These are phyloP conservation scores for Diaporthe helianthi DNA, from an alignment of 2,329 filamentous ascomycete species.

Conservation along the genomic window DNA sequence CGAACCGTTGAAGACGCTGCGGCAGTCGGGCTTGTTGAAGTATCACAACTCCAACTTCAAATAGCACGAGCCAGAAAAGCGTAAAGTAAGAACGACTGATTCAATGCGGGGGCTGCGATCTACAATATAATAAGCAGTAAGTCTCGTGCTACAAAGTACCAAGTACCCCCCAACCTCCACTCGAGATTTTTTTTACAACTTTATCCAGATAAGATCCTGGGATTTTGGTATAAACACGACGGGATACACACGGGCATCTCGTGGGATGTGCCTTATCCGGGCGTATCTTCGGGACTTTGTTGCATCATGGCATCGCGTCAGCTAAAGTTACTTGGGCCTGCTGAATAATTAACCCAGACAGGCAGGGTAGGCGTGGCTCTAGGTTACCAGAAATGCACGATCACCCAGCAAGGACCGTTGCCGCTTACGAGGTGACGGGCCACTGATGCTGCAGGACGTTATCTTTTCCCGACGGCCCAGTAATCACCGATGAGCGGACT, in stretches of 20 bases:
- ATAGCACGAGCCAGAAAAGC: neutral
- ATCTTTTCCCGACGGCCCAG: constrained; percentile 13
- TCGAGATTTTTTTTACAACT: neutral
- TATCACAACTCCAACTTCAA: constrained; percentile 12
- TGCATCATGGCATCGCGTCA: constrained; percentile 21
- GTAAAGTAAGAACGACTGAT: neutral
- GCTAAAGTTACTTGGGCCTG: neutral
- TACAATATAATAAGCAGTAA: constrained; percentile 21
- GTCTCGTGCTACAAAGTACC: neutral
- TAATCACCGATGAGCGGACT: constrained; percentile 14
- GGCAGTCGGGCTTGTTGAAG: constrained; percentile 2
- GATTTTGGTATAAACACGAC: neutral
- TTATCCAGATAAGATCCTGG: constrained; percentile 19
- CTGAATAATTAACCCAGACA: neutral
- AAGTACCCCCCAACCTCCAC: constrained; percentile 3
- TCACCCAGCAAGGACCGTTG: neutral
- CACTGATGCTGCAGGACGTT: constrained; percentile 16
- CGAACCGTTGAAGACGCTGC: neutral
- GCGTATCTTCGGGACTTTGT: constrained; percentile 7
- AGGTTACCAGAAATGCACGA: constrained; percentile 10
- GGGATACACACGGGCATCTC: neutral
- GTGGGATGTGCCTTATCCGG: constrained; percentile 4
- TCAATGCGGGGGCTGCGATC: constrained; percentile 3
- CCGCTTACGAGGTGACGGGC: constrained; percentile 1
- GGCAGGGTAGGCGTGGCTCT: neutral